phyloP scores from a whole-genome alignment of 2,329 filamentous ascomycete species.

The Fusarium equiseti region DNA sequence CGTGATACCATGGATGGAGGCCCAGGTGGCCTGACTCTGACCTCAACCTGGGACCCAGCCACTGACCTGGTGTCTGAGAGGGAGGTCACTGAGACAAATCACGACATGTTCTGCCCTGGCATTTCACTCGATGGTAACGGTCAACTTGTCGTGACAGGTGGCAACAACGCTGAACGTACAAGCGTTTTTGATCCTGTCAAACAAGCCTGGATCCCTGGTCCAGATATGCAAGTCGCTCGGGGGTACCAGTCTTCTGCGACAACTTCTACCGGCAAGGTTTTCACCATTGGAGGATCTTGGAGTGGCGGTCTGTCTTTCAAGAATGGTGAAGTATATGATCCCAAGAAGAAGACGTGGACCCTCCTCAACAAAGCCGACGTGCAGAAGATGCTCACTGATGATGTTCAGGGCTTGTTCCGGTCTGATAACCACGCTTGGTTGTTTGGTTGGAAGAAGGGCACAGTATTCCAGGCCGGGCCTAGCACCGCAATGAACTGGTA shows the following conservation, averaged over 20 bases:
- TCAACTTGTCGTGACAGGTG: slow-evolving; percentile 65
- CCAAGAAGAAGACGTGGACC: slow-evolving; percentile 24
- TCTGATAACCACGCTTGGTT: slow-evolving; percentile 49
- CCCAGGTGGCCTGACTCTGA: slow-evolving; percentile 16
- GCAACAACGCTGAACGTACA: slow-evolving; percentile 61
- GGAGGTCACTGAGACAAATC: slow-evolving; percentile 56
- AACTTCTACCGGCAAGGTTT: slow-evolving; percentile 27
- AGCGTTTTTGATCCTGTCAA: slow-evolving; percentile 58
- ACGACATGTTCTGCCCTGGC: slow-evolving; percentile 71
- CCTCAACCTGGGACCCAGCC: slow-evolving; percentile 25
- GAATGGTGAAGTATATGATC: slow-evolving; percentile 31
- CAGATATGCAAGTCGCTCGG: slow-evolving; percentile 21
- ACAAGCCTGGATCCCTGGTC: slow-evolving; percentile 13
- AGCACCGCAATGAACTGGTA: slow-evolving; percentile 68
- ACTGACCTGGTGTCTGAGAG: slow-evolving; percentile 23
- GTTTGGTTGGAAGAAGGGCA: slow-evolving; percentile 58
- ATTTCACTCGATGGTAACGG: slow-evolving; percentile 63
- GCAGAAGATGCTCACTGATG: slow-evolving; percentile 63
- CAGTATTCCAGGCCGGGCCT: slow-evolving; percentile 66
- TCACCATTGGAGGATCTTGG: slow-evolving; percentile 35
- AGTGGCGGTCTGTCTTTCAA: slow-evolving; percentile 19
- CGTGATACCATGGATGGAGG: slow-evolving; percentile 23
- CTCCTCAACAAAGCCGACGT: slow-evolving; percentile 53
- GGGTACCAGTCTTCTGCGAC: slow-evolving; percentile 36
- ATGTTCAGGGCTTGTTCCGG: slow-evolving; percentile 61